Conservation (phyloP, 139 green algal genomes). For the Zygnema circumcarinatum region DNA sequence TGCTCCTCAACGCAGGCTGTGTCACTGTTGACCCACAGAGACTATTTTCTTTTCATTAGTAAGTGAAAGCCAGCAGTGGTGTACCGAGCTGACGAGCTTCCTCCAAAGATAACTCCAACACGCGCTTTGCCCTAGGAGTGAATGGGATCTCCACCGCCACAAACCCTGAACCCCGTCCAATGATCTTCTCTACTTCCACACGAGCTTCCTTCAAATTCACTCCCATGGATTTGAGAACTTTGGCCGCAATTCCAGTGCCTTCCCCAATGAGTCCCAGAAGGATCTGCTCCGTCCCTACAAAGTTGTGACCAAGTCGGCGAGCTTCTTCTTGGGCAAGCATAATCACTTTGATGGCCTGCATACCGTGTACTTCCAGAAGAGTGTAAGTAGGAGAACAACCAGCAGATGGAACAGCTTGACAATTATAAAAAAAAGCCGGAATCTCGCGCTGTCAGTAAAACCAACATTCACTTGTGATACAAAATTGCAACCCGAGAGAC, state of each 20-base stretch:
- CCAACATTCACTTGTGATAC: no score
- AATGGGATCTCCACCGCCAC: constrained; percentile 99
- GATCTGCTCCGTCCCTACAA: constrained; percentile 98
- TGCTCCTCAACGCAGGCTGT: no score
- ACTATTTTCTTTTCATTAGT: no score
- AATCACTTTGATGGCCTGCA: constrained; percentile 82
- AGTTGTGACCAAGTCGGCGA: constrained; percentile 94
- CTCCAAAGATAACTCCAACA: constrained; percentile 97
- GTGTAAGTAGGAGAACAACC: not conserved
- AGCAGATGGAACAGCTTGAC: no score
- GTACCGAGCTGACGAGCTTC: constrained; percentile 95
- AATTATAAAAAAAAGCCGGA: no score
- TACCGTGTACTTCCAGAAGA: not conserved
- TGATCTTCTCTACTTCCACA: constrained; percentile 99
- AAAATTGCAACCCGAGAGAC: no score
- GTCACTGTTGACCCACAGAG: no score
- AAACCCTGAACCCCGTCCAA: constrained; percentile 95
- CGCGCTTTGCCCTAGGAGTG: constrained; percentile 96
- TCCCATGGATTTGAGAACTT: constrained; percentile 98
- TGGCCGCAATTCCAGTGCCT: constrained; percentile 97
- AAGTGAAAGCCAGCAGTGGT: not conserved
- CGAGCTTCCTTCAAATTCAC: constrained; percentile 98
- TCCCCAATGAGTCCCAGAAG: constrained; percentile 98
- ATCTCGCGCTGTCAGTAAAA: constrained; percentile 45
- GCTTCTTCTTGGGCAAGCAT: constrained; percentile 99